Conservation (phyloP, 768 basidiomycete genomes). For the Lactarius quietus region DNA sequence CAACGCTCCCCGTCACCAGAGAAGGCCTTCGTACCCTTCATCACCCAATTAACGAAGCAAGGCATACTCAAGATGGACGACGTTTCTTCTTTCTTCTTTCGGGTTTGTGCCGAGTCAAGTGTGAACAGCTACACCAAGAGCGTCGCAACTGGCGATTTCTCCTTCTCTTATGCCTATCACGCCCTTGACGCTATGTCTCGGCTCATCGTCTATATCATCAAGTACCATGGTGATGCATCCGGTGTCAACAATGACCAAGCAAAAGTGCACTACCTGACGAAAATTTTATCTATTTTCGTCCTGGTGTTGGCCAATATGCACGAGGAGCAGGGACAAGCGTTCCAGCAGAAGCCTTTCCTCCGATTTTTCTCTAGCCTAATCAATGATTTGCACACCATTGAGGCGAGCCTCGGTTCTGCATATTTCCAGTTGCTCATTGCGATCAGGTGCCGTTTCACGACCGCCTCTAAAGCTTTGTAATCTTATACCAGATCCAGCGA, state of each 20-base stretch:
- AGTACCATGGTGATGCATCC: constrained; percentile 96
- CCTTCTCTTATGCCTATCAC: constrained; percentile 76
- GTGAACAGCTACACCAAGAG: constrained; percentile 84
- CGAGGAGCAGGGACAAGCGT: constrained; percentile 86
- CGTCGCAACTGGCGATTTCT: constrained; percentile 65
- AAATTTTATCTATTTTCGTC: constrained; percentile 96
- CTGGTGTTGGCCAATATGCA: constrained; percentile 93
- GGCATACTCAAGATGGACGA: constrained; percentile 96
- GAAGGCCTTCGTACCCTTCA: constrained; percentile 93
- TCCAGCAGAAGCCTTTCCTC: constrained; percentile 98
- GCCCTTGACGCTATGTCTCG: constrained; percentile 94
- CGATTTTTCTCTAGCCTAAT: constrained; percentile 96
- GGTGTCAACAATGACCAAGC: constrained; percentile 92
- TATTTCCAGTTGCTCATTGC: constrained; percentile 88
- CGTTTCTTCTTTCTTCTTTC: constrained; percentile 96
- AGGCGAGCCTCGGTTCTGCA: constrained; percentile 77
- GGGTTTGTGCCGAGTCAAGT: constrained; percentile 93
- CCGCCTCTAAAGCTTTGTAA: background rate
- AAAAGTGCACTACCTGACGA: constrained; percentile 94
- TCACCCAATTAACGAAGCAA: constrained; percentile 95
- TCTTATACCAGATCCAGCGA: constrained; percentile 50
- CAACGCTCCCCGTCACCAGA: constrained; percentile 88
- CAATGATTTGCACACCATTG: constrained; percentile 86
- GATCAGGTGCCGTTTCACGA: constrained; percentile 59
- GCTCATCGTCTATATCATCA: constrained; percentile 96